Percentiles rank a stretch among this genome's conserved stretches.
Evolutionary conservation across 2,329 filamentous ascomycete genomes (phyloP).

Genomic region (Nigrograna mackinnonii): DNA sequence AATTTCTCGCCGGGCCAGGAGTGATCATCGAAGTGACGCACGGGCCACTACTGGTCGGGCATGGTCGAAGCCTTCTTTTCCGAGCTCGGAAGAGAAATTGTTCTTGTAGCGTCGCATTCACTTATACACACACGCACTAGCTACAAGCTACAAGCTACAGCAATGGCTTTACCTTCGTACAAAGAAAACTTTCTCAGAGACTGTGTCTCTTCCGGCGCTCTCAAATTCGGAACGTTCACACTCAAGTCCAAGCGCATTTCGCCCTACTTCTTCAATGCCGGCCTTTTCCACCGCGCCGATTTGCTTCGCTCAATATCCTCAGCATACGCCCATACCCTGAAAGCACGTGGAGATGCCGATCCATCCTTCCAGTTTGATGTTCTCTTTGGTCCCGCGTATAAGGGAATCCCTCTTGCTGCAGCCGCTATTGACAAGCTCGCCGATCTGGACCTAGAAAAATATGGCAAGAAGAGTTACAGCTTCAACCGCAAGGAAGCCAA

Average conservation of each 20-base stretch:
- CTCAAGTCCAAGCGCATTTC: constrained; percentile 91
- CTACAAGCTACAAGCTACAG: constrained; percentile 3
- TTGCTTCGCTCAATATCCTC: constrained; percentile 77
- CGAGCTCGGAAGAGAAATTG: constrained; percentile 29
- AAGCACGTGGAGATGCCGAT: constrained; percentile 46
- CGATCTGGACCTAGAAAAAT: constrained; percentile 67
- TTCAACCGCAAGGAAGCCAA: constrained; percentile 98
- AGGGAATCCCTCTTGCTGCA: constrained; percentile 89
- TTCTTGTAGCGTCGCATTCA: background rate
- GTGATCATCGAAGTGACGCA: constrained; percentile 24
- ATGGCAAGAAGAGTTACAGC: constrained; percentile 74
- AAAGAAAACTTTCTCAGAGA: constrained; percentile 75
- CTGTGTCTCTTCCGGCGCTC: constrained; percentile 68
- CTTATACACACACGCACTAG: background rate
- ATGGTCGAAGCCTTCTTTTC: constrained; percentile 15
- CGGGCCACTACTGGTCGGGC: constrained; percentile 18
- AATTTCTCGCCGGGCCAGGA: constrained; percentile 35
- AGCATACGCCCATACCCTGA: constrained; percentile 73
- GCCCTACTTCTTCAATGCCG: constrained; percentile 98
- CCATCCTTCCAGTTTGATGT: constrained; percentile 71
- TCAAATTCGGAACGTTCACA: constrained; percentile 82
- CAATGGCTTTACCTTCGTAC: constrained; percentile 36
- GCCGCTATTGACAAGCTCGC: constrained; percentile 76
- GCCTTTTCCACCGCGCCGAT: constrained; percentile 81
- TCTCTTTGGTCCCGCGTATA: constrained; percentile 93